phyloP scores from a whole-genome alignment of 345 rosid genomes.

The Garcia nutans region DNA sequence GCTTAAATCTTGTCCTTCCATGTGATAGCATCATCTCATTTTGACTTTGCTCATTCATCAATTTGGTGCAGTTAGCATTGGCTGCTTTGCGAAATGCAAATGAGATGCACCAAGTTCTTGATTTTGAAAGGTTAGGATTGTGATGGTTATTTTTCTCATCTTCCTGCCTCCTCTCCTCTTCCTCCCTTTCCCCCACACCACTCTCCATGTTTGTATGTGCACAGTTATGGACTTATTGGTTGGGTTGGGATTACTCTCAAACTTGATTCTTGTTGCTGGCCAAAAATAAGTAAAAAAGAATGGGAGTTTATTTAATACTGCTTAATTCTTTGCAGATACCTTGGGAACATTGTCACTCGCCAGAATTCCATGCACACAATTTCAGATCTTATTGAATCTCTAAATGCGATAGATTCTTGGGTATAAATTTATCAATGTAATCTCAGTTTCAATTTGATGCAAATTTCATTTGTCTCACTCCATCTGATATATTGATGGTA shows the following conservation, averaged over 20 bases:
- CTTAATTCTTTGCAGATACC: slow-evolving; percentile 49
- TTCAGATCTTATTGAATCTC: slow-evolving; percentile 54
- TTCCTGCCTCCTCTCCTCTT: background rate
- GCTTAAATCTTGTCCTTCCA: background rate
- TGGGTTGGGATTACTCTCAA: background rate
- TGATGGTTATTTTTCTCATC: slow-evolving; percentile 1
- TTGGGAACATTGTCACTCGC: slow-evolving; percentile 49
- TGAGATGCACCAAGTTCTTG: slow-evolving; percentile 50
- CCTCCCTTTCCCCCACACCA: background rate
- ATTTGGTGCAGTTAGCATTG: slow-evolving; percentile 70
- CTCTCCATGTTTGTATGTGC: background rate
- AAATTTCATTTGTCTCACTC: background rate
- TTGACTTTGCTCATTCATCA: background rate
- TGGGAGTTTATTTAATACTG: background rate
- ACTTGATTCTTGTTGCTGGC: slow-evolving; percentile 2
- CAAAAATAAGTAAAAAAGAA: background rate
- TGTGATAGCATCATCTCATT: background rate
- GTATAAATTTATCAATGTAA: slow-evolving; percentile 33
- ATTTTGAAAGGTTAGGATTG: slow-evolving; percentile 68
- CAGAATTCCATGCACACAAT: slow-evolving; percentile 53
- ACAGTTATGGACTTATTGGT: background rate
- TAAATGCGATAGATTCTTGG: slow-evolving; percentile 56
- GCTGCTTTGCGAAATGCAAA: slow-evolving; percentile 73
- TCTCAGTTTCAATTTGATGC: slow-evolving; percentile 1
- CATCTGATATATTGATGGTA: background rate